Percentiles rank a stretch among this genome's conserved stretches.
phyloP scores from a whole-genome alignment of 2,329 filamentous ascomycete genomes.

The Lasiodiplodia citricola region DNA sequence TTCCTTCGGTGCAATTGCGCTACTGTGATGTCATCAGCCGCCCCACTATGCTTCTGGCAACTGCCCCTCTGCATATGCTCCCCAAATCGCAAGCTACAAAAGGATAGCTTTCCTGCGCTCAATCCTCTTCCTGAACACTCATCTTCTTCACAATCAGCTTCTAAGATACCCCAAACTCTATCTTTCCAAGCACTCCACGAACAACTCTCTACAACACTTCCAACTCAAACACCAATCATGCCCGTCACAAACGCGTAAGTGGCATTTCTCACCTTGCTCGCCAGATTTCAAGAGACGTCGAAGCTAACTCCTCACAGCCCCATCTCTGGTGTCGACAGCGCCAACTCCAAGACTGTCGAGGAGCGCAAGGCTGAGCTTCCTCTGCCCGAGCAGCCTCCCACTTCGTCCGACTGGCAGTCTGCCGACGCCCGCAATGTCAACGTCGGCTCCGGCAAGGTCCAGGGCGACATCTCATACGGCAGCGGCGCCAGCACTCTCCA shows the following conservation, averaged over 20 bases:
- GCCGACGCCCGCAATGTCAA: slow-evolving; percentile 71
- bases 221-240: slow-evolving; percentile 19
- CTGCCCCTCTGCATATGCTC: neutral
- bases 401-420: slow-evolving; percentile 79
- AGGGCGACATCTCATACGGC: slow-evolving; percentile 47
- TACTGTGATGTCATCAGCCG: slow-evolving; percentile 15
- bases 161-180: neutral
- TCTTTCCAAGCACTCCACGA: neutral
- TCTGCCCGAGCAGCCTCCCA: slow-evolving; percentile 77
- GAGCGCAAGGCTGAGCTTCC: slow-evolving; percentile 75
- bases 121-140: neutral
- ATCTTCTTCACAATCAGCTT: neutral
- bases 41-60: slow-evolving; percentile 18
- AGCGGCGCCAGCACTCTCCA: slow-evolving; percentile 55
- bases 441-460: slow-evolving; percentile 66
- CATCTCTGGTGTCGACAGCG: slow-evolving; percentile 81
- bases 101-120: neutral
- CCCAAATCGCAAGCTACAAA: slow-evolving; percentile 7
- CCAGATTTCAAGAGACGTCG: neutral
- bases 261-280: neutral
- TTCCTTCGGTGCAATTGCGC: neutral
- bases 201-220: neutral
- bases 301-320: slow-evolving; percentile 44
- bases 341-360: slow-evolving; percentile 75
- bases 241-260: slow-evolving; percentile 18